Percentiles rank a stretch among this genome's conserved stretches.
These are phyloP conservation scores for Penicillium cataractarum DNA, from an alignment of 495 filamentous ascomycete genomes.

Conservation along the genomic window DNA sequence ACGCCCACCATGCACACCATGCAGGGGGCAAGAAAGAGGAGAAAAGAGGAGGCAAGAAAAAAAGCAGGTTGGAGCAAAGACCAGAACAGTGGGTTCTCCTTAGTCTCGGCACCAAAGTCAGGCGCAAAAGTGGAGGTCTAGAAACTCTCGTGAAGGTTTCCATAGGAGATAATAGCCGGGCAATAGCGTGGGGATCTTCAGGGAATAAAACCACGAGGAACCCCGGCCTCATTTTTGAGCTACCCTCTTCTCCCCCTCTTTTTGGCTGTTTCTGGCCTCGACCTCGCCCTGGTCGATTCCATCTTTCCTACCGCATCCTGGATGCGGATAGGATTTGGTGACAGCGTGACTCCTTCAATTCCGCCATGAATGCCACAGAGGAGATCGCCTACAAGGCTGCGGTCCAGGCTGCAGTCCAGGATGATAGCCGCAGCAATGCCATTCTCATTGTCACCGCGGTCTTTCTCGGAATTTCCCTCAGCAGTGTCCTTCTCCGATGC, in stretches of 20 bases:
- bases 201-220: conserved; percentile 24
- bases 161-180: conserved; percentile 15
- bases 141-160: conserved; percentile 15
- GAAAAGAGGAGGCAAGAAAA: background rate
- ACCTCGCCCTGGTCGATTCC: conserved; percentile 2
- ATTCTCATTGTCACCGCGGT: conserved; percentile 37
- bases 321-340: conserved; percentile 17
- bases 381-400: conserved; percentile 14
- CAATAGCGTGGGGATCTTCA: conserved; percentile 19
- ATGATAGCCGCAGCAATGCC: conserved; percentile 28
- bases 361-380: conserved; percentile 19
- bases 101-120: conserved; percentile 9
- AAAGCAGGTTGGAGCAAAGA: background rate
- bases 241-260: background rate
- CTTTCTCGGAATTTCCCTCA: conserved; percentile 33
- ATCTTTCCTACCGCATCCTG: background rate
- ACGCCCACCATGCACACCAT: background rate
- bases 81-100: background rate
- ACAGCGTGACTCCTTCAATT: conserved; percentile 7
- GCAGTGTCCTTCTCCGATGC: conserved; percentile 31
- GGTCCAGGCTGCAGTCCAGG: conserved; percentile 17
- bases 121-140: conserved; percentile 10
- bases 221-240: background rate
- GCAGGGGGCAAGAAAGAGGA: conserved; percentile 1
- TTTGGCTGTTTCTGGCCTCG: background rate